Base-by-base conservation (phyloP, 2,329 filamentous ascomycete genomes). In the Cryphonectria radicalis region DNA sequence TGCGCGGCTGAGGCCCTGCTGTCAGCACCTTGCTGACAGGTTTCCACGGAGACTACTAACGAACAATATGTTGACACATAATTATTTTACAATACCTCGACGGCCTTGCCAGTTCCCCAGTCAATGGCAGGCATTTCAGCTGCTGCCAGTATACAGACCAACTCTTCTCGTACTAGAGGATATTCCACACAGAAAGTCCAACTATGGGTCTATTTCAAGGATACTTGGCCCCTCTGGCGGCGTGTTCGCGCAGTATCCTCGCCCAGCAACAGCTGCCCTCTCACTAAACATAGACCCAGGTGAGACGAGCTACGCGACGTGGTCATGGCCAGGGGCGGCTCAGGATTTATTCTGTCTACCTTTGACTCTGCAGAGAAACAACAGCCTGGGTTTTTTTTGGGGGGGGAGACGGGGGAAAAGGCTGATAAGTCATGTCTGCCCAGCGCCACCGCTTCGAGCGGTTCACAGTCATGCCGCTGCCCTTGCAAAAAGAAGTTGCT, bases 1-100 rank as follows among this genome's bases (percentile, higher is more conserved):
- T 10, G 8, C 11, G 22, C 22, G 10, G 59, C 55, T n/a, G 59
- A 62, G 19, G 19, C 35, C 25, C 19, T 62, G 59, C 35, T 62
- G 59, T 62, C 59, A 40, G 59, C 59, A 40, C 17, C 3, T 32
- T 32, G 55, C 55, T 59, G 55, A 59, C 55, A 59, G 25, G 55
- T 32, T 32, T 59, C 55, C 55, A 28, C 6, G 55, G 55, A 28
- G 28, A 17, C 55, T 2, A 17, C 55, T 2, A 59, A 35, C 25
- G 55, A 59, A 35, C 55, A 32, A 32, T 35, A 59, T 28, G 55
- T 59, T 59, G 55, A 35, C 55, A 59, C 55, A 19, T 57, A 7
- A 8, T 17, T 59, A 59, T 35, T 59, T 10, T 19, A 17, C 28
- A 6, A 59, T 6, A 59, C 22, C 17, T 50, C 17, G 43, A 57